A percentile compares a stretch with the other conserved stretches of the same genome.
Evolutionary conservation across 2,329 filamentous ascomycete species (phyloP).

Genomic region (Fusarium lateritium): DNA sequence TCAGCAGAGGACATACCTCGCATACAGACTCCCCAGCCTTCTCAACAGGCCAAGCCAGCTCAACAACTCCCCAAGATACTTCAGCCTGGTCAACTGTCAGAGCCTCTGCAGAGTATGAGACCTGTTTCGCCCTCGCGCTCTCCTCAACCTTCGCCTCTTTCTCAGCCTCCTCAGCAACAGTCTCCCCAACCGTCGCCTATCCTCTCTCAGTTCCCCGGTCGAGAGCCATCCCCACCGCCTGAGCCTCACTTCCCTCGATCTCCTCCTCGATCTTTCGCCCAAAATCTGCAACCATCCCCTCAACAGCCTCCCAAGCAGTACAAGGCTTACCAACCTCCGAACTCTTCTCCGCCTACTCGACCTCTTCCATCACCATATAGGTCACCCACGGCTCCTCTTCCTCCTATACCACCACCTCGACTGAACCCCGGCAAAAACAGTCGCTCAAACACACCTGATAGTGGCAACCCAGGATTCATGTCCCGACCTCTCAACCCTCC

Average conservation of each 20-base stretch:
- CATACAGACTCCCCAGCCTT: constrained; percentile 33
- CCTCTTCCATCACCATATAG: constrained; percentile 33
- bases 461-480: constrained; percentile 37
- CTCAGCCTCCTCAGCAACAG: constrained; percentile 37
- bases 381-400: constrained; percentile 33
- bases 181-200: constrained; percentile 35
- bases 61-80: constrained; percentile 35
- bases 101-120: constrained; percentile 23
- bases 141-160: constrained; percentile 38
- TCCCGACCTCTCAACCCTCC: constrained; percentile 46
- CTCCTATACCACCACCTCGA: constrained; percentile 32
- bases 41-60: constrained; percentile 24
- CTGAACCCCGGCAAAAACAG: constrained; percentile 29
- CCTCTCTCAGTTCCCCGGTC: constrained; percentile 24
- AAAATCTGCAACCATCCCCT: constrained; percentile 15
- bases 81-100: constrained; percentile 34
- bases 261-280: constrained; percentile 9
- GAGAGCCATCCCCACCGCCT: not conserved
- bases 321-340: constrained; percentile 35
- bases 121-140: constrained; percentile 38
- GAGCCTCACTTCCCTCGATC: constrained; percentile 18
- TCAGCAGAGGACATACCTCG: constrained; percentile 34
- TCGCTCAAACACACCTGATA: constrained; percentile 8
- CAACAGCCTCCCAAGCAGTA: constrained; percentile 31
- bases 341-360: constrained; percentile 30